These are phyloP conservation scores for Tolypocladium pustulatum DNA, from an alignment of 2,329 filamentous ascomycete species.

Conservation along the genomic window DNA sequence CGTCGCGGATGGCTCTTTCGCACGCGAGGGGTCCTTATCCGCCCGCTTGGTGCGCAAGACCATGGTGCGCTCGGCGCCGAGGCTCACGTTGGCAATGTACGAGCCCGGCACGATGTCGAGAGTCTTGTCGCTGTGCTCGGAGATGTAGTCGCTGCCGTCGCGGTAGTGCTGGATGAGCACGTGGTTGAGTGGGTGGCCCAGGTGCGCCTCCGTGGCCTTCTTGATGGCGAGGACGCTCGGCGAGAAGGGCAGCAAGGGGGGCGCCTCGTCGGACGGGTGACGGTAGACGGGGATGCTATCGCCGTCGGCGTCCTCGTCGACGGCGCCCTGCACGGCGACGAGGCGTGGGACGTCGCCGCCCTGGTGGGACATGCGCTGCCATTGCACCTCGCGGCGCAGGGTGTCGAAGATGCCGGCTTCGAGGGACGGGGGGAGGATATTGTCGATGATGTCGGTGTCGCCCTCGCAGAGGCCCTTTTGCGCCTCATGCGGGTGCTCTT, in stretches of 20 bases:
- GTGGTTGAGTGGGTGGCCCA: conserved; percentile 81
- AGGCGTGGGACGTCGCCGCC: conserved; percentile 85
- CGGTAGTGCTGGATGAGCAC: conserved; percentile 89
- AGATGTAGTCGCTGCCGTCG: conserved; percentile 82
- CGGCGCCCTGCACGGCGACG: conserved; percentile 75
- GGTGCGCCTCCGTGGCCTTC: conserved; percentile 53
- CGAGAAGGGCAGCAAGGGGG: conserved; percentile 67
- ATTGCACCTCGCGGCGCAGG: conserved; percentile 65
- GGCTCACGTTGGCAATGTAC: conserved; percentile 83
- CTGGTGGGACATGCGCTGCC: conserved; percentile 88
- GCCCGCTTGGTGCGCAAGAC: conserved; percentile 71
- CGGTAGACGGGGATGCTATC: conserved; percentile 76
- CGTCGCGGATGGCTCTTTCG: neutral
- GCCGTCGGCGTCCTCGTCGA: conserved; percentile 57
- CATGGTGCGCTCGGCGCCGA: conserved; percentile 91
- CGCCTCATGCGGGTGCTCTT: conserved; percentile 7
- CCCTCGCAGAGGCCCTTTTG: conserved; percentile 61
- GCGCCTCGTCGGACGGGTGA: conserved; percentile 82
- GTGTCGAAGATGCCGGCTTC: conserved; percentile 55
- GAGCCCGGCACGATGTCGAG: conserved; percentile 75
- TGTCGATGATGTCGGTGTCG: conserved; percentile 63
- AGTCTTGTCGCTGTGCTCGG: conserved; percentile 94
- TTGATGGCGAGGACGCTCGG: conserved; percentile 60
- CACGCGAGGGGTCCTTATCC: conserved; percentile 26
- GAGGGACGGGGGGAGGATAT: conserved; percentile 52